Base-by-base conservation (phyloP, 768 basidiomycete genomes). In the Phanerochaete sordida region DNA sequence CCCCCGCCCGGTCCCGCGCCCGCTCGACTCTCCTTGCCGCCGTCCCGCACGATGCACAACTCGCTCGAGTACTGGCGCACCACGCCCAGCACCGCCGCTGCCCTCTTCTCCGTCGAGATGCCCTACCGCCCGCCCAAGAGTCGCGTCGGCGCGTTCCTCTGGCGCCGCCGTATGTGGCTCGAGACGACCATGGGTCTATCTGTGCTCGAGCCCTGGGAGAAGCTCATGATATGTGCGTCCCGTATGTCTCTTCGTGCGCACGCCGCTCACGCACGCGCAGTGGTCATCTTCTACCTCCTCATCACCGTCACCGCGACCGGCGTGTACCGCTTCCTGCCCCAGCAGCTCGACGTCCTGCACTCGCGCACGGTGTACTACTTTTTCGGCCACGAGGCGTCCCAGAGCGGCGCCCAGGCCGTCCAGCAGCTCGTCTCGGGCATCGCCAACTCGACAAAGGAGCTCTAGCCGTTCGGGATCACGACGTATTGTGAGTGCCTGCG, bases 201-300 rank as follows among this genome's bases (percentile, higher is more conserved):
- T 28, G 78, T 87, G 65, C 71, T 88, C 59, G 86, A 90, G 68
- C 79, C 82, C 59, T 88, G 87, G 88, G 88, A 89, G 77, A 84
- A 85, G 66, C 66, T 81, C 48, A 69, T 87, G 37, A 76, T 84
- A 58, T 67, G 87, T 87, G 68, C 68, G 86, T 77, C 53, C 47
- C 49, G 19, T 47, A 37, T 27, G 57, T 16, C 54, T 19, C 33
- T 13, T 30, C 11, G 49, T 50, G 26, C 50, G 43, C 2, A 39
- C 39, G 50, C 31, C 19, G n/a, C 44, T 57, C n/a, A 48, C 23
- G 16, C 44, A 45, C 31, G 56, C 65, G 23, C 62, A 84, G 81
- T 80, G 53, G 68, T 75, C 0, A 67, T 82, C 31, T 65, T 80
- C 47, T 71, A 75, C 8, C 60, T 78, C 28, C 64, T 82, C 56